These are phyloP conservation scores for Naganishia cerealis DNA, from an alignment of 1,284 basidiomycete genomes.

Conservation along the genomic window DNA sequence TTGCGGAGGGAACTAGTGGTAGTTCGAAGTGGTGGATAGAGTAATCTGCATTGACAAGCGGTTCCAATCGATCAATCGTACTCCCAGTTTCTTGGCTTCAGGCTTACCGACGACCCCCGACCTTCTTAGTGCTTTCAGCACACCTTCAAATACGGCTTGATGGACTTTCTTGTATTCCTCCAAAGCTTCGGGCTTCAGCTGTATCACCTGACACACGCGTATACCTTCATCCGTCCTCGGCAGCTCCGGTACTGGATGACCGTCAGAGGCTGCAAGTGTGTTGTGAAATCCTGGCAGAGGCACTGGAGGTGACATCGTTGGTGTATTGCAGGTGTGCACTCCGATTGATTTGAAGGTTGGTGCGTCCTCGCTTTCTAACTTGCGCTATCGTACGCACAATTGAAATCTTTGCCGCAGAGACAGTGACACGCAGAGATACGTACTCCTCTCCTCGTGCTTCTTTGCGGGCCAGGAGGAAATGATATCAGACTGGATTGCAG, in stretches of 20 bases:
- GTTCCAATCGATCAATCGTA: not conserved
- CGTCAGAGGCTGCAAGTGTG: conserved; percentile 5
- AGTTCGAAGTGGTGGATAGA: conserved; percentile 68
- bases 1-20: conserved; percentile 49
- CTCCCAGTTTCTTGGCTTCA: not conserved
- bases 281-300: conserved; percentile 2
- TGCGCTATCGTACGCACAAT: too few relatives aligned
- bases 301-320: not conserved
- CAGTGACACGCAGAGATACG: too few relatives aligned
- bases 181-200: conserved; percentile 65
- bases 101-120: conserved; percentile 61
- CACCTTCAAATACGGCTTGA: conserved; percentile 67
- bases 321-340: not conserved
- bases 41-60: conserved; percentile 59
- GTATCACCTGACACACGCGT: conserved; percentile 73
- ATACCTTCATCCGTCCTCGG: conserved; percentile 57
- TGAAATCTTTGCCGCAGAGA: too few relatives aligned
- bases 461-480: too few relatives aligned
- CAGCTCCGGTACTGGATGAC: conserved; percentile 10
- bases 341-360: too few relatives aligned
- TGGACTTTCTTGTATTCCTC: conserved; percentile 71
- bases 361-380: too few relatives aligned
- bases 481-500: too few relatives aligned
- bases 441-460: too few relatives aligned
- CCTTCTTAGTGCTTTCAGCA: conserved; percentile 66